Percentiles rank a stretch among this genome's conserved stretches.
Conservation (phyloP, 257 asterid genomes). For the Solanum bulbocastanum region DNA sequence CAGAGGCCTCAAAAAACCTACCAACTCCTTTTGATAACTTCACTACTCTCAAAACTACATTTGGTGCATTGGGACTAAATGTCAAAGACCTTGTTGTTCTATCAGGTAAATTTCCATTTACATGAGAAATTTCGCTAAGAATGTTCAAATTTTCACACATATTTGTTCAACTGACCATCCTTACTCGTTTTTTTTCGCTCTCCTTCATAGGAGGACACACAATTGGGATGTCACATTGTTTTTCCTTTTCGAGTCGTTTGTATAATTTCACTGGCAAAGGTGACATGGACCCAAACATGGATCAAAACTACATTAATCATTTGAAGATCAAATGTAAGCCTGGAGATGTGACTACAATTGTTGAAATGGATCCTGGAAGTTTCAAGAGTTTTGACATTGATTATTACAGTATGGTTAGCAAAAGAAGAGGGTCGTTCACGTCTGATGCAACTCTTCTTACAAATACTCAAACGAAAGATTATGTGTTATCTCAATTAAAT, state of each 20-base stretch:
- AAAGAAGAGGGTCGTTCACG: constrained; percentile 23
- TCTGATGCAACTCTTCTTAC: constrained; percentile 32
- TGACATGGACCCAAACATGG: constrained; percentile 20
- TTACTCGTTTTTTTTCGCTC: too few species aligned
- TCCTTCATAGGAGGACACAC: not conserved
- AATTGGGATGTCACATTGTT: not conserved
- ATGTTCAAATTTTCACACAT: too few species aligned
- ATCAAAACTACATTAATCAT: constrained; percentile 6
- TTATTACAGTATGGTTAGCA: constrained; percentile 8
- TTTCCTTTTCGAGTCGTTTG: constrained; percentile 3
- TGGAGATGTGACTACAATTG: not conserved
- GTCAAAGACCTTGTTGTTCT: constrained; percentile 21
- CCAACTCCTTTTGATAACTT: constrained; percentile 14
- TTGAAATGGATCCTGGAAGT: constrained; percentile 26
- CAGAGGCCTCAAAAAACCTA: constrained; percentile 24
- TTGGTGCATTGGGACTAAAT: constrained; percentile 9
- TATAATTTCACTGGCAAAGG: constrained; percentile 23
- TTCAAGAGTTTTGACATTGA: constrained; percentile 18
- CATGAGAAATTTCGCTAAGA: not conserved
- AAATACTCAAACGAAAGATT: constrained; percentile 16
- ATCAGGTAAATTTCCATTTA: constrained; percentile 23
- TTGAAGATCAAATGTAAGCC: not conserved
- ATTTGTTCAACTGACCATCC: not conserved
- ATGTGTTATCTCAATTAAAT: constrained; percentile 10
- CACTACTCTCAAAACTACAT: constrained; percentile 11